Evolutionary conservation across 2,329 filamentous ascomycete genomes (phyloP), one percentile per base, ranked within the genome.

Genomic region (Penicillium sp.): DNA sequence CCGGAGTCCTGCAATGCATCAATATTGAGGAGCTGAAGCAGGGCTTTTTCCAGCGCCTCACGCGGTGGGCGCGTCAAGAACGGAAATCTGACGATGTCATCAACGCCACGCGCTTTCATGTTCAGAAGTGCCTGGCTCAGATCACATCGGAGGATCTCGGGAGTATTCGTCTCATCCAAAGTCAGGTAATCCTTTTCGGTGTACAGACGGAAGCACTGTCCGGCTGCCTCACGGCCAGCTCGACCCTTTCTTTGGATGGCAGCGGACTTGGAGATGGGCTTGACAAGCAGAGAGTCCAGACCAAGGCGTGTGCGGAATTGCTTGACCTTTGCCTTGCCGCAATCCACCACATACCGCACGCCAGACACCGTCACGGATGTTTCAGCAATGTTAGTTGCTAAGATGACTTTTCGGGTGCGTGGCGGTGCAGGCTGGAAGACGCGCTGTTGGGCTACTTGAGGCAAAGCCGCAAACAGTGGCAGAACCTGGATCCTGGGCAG

Each of bases 351-450:
- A 60, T 87, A 93, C 4, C 89, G 83, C 6, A 98, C 90, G 2
- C 93, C 93, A 0, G 92, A 87, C 0, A 98, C 91, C 0, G 93
- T 98, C 51, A 98, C 88, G 1, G 93, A 97, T 0, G 93, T 97
- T 69, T 98, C 93, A n/a, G 93, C 93, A 61, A 98, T 97, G 64
- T 98, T 98, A 12, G 93, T 98, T 0, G 91, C 86, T 0, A 98
- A 75, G 0, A 98, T 90, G 10, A 97, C 80, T 65, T 97, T 97
- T 38, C 93, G 81, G 0, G 89, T 95, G 2, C 83, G 81, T 47
- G 82, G 82, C 0, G 82, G 81, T 20, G 87, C 80, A 1, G 88
- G 87, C 47, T 85, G 77, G 67, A 98, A 97, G 8, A 95, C 90
- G 20, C 83, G 81, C 57, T 95, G 88, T 61, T 98, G 93, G 0